Conservation (phyloP, 2,329 filamentous ascomycete genomes). For the Ophiostoma perfectum region DNA sequence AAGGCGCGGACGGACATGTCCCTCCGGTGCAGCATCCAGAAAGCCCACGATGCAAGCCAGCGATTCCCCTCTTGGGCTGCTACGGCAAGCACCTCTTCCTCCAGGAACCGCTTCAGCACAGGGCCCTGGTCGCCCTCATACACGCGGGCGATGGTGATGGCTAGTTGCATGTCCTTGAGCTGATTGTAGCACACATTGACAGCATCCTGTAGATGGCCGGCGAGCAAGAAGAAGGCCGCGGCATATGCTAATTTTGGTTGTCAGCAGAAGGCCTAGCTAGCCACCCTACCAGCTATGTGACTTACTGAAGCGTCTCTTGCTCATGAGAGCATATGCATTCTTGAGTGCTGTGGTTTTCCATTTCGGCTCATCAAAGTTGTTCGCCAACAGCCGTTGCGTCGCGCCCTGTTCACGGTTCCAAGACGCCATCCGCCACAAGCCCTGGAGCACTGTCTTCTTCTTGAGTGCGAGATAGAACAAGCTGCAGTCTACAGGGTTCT, state of each 20-base stretch:
- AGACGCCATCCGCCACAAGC: constrained; percentile 88
- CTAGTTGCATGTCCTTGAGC: constrained; percentile 81
- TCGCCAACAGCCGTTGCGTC: constrained; percentile 74
- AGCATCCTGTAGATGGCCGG: constrained; percentile 76
- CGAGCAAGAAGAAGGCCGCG: constrained; percentile 90
- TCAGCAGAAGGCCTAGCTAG: background rate
- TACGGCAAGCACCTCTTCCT: constrained; percentile 70
- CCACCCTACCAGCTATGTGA: background rate
- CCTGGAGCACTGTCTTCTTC: constrained; percentile 86
- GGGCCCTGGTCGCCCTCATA: constrained; percentile 81
- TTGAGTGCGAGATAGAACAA: constrained; percentile 84
- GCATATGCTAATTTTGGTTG: constrained; percentile 63
- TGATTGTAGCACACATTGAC: constrained; percentile 82
- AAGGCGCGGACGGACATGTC: constrained; percentile 81
- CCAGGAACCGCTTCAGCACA: constrained; percentile 66
- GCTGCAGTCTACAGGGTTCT: constrained; percentile 85
- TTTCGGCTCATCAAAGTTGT: constrained; percentile 80
- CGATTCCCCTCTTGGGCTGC: constrained; percentile 79
- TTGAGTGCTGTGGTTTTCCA: constrained; percentile 90
- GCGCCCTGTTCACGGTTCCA: constrained; percentile 82
- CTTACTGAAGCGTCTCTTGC: constrained; percentile 75
- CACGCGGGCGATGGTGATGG: constrained; percentile 78
- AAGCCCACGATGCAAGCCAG: constrained; percentile 93
- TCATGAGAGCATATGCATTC: constrained; percentile 92
- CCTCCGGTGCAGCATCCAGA: constrained; percentile 78